Percentiles rank a stretch among this genome's conserved stretches.
Evolutionary conservation across 768 basidiomycete species (phyloP).

Genomic region (Atractiella rhizophila): DNA sequence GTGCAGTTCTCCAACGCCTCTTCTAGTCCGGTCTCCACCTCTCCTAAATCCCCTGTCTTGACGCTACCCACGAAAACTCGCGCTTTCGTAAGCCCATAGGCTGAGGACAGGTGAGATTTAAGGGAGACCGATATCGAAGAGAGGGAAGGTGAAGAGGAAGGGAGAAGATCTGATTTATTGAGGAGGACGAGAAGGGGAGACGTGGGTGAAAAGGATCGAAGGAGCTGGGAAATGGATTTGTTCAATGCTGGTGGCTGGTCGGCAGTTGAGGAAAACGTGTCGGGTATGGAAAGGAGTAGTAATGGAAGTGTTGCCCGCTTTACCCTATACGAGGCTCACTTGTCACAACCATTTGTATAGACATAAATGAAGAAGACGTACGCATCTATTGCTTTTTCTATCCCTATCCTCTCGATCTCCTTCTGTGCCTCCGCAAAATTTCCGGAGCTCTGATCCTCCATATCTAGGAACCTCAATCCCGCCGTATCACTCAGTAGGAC

Average conservation of each 20-base stretch:
- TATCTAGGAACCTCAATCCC: constrained; percentile 51
- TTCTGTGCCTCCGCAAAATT: constrained; percentile 34
- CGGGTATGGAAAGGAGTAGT: constrained; percentile 54
- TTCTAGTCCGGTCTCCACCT: background rate
- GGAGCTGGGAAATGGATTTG: constrained; percentile 8
- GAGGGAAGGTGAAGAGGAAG: background rate
- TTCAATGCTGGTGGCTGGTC: background rate
- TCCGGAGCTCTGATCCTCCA: too few species aligned
- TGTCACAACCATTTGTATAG: background rate
- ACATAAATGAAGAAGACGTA: constrained; percentile 22
- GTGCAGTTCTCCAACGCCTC: background rate
- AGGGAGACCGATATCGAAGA: too few species aligned
- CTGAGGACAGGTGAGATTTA: background rate
- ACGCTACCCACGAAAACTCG: background rate
- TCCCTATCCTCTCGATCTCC: constrained; percentile 52
- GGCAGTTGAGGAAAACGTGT: constrained; percentile 14
- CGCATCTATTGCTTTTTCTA: constrained; percentile 45
- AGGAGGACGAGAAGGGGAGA: constrained; percentile 41
- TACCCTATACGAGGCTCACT: constrained; percentile 27
- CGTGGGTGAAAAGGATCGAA: constrained; percentile 30
- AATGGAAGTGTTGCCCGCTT: constrained; percentile 41
- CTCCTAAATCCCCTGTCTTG: background rate
- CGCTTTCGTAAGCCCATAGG: background rate
- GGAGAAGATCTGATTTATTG: constrained; percentile 46
- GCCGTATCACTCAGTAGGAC: constrained; percentile 65